Evolutionary conservation across 306 rosid genomes (phyloP).

Genomic region (Betula pendula): DNA sequence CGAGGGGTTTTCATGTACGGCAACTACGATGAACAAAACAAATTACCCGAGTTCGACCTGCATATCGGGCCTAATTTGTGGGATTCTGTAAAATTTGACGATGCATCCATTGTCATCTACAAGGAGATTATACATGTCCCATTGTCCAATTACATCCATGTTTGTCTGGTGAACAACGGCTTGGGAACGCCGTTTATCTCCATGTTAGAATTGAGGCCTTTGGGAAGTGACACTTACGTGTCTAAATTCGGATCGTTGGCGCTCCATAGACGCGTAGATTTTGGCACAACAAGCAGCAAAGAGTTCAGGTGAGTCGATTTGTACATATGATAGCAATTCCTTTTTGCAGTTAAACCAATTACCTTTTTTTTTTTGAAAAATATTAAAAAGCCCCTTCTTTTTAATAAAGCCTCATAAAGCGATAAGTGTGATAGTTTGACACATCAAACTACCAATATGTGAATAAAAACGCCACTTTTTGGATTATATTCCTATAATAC

Average conservation of each 20-base stretch:
- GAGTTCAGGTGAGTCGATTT: slow-evolving; percentile 36
- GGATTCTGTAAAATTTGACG: slow-evolving; percentile 21
- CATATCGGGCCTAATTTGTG: slow-evolving; percentile 37
- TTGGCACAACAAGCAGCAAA: slow-evolving; percentile 18
- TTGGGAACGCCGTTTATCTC: slow-evolving; percentile 59
- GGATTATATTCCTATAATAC: too few species aligned
- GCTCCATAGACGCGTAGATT: slow-evolving; percentile 25
- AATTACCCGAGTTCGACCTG: slow-evolving; percentile 34
- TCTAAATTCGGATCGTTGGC: slow-evolving; percentile 22
- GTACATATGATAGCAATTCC: too few species aligned
- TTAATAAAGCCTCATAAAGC: too few species aligned
- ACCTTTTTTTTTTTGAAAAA: too few species aligned
- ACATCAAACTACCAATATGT: too few species aligned
- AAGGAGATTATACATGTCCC: slow-evolving; percentile 44
- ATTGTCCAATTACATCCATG: slow-evolving; percentile 27
- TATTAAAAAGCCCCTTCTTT: too few species aligned
- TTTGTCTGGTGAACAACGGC: slow-evolving; percentile 45
- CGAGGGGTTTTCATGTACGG: slow-evolving; percentile 41
- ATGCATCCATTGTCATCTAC: background rate
- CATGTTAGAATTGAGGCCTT: slow-evolving; percentile 47
- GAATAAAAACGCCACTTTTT: too few species aligned
- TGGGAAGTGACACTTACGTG: slow-evolving; percentile 26
- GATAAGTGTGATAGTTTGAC: too few species aligned
- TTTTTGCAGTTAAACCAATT: too few species aligned
- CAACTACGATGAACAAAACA: slow-evolving; percentile 25